Percentiles rank a stretch among this genome's conserved stretches.
Evolutionary conservation across 2,329 filamentous ascomycete species (phyloP).

Genomic region (Lachnellula occidentalis): DNA sequence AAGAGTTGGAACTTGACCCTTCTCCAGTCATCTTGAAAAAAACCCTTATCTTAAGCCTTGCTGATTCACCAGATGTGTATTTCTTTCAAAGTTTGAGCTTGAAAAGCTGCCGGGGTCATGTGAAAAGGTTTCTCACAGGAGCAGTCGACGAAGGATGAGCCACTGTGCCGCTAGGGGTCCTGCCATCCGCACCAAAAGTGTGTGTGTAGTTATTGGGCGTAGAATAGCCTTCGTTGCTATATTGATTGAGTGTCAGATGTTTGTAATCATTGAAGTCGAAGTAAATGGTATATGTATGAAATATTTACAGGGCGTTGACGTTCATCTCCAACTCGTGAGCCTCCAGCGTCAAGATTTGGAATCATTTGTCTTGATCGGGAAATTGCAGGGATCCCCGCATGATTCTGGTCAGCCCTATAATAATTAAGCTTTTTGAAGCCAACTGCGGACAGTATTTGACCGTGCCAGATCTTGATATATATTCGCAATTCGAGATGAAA

Average conservation of each 20-base stretch:
- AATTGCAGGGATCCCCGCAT: too few species aligned
- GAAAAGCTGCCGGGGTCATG: neutral
- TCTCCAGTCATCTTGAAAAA: neutral
- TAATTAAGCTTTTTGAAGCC: too few species aligned
- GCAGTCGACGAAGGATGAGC: neutral
- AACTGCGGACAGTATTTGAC: too few species aligned
- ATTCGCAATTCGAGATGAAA: too few species aligned
- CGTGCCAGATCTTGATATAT: too few species aligned
- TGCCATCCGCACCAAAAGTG: neutral
- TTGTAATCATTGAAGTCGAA: neutral
- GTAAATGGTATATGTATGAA: too few species aligned
- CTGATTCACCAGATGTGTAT: neutral
- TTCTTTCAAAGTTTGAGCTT: neutral
- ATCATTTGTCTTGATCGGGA: too few species aligned
- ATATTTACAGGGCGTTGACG: too few species aligned
- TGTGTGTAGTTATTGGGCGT: neutral
- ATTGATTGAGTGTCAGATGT: neutral
- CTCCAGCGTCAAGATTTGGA: too few species aligned
- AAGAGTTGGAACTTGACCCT: neutral
- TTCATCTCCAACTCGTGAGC: too few species aligned
- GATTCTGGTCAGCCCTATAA: too few species aligned
- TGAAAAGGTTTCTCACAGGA: neutral
- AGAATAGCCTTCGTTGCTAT: neutral
- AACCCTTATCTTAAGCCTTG: neutral
- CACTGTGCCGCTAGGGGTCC: neutral